Percentiles rank a stretch among this genome's conserved stretches.
phyloP scores from a whole-genome alignment of 345 rosid genomes.

The Brassica carinata region DNA sequence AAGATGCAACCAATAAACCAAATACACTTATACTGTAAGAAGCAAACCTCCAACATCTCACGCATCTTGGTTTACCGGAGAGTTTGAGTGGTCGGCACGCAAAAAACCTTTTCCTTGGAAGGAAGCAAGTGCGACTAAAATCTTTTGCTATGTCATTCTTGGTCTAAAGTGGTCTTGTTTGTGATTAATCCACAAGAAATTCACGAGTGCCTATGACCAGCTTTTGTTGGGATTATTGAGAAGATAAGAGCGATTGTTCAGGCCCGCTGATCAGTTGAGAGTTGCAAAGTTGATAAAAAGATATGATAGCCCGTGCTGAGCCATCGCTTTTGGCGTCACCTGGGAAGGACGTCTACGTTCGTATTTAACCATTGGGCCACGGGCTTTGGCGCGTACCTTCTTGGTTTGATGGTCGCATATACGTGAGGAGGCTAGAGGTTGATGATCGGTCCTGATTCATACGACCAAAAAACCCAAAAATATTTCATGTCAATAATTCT shows the following conservation, averaged over 20 bases:
- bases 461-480: not conserved
- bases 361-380: no score
- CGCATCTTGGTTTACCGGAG: not conserved
- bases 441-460: not conserved
- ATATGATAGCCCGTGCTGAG: not conserved
- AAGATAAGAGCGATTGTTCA: not conserved
- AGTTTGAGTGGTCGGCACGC: not conserved
- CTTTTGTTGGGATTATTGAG: not conserved
- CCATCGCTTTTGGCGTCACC: not conserved
- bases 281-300: not conserved
- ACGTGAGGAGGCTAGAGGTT: not conserved
- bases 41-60: not conserved
- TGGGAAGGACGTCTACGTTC: no score
- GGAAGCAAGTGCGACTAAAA: not conserved
- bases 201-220: not conserved
- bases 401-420: not conserved
- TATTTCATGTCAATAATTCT: not conserved
- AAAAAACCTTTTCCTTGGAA: not conserved
- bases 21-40: not conserved
- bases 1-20: not conserved
- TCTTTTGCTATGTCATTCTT: not conserved
- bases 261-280: not conserved
- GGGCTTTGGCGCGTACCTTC: not conserved
- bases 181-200: not conserved
- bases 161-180: not conserved